These are phyloP conservation scores for Aphanomyces stellatus DNA, from an alignment of 352 stramenopile genomes.

Conservation along the genomic window DNA sequence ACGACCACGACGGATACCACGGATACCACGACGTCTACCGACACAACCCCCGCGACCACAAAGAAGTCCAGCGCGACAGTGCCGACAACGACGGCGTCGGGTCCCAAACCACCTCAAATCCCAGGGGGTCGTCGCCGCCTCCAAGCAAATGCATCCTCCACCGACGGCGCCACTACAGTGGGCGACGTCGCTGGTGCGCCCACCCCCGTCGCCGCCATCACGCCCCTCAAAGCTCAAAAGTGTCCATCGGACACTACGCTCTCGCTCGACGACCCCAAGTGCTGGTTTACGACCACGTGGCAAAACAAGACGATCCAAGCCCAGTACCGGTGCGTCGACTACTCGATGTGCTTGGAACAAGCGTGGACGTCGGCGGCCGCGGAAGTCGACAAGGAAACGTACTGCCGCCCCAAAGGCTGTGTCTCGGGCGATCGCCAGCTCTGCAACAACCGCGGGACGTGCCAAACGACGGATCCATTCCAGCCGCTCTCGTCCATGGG, in stretches of 20 bases:
- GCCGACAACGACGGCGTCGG: neutral
- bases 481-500: neutral
- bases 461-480: constrained; percentile 25
- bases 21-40: neutral
- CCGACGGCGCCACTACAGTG: neutral
- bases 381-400: neutral
- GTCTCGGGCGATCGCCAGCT: constrained; percentile 14
- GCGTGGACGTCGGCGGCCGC: neutral
- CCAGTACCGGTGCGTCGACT: constrained; percentile 14
- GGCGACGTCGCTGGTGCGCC: neutral
- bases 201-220: neutral
- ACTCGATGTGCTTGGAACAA: constrained; percentile 15
- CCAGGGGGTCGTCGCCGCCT: neutral
- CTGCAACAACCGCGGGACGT: constrained; percentile 56
- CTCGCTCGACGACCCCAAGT: neutral
- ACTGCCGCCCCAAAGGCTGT: constrained; percentile 18
- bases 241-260: neutral
- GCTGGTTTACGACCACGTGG: constrained; percentile 15
- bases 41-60: neutral
- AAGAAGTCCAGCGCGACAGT: neutral
- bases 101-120: neutral
- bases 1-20: neutral
- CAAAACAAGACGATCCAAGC: neutral
- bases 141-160: neutral
- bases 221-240: constrained; percentile 8